Base-by-base conservation (phyloP, 1,284 basidiomycete genomes). In the Cutaneotrichosporon sp. region DNA sequence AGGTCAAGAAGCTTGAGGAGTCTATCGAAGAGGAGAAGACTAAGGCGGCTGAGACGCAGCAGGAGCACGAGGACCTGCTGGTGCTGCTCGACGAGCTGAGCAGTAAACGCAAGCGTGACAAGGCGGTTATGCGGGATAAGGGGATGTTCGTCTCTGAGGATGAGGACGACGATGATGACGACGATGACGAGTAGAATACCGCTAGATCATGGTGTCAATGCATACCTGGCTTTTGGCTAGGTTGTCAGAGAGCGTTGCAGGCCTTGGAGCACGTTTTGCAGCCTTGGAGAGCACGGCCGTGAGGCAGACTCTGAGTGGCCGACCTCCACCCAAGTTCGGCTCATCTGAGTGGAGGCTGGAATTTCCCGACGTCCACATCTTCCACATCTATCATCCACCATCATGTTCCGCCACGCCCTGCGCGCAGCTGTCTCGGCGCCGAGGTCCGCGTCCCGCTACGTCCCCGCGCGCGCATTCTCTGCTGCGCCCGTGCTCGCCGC, bases 1-100 rank as follows among this genome's bases (percentile, higher is more conserved):
- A 44, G 35, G 26, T 63, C 45, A 52, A 44, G 33, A 34, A 32
- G 19, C 42, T 58, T 12, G 59, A 66, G 49, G 52, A 59, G 34
- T 74, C 84, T 41, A 68, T 88, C 5, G 75, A 79, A 42, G 75
- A 72, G 2, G 80, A 84, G 20, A 81, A 85, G 61, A 79, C 78
- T 51, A 86, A 85, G 68, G 79, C 81, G 41, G 82, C 81, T 58
- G 90, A 93, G n/a, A 82, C 84, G 22, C 86, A 89, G 70, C 93
- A 92, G 75, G 92, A 97, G 69, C 90, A 94, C 66, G 92, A 96
- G 70, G 92, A 97, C 72, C 71, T 98, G 50, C 79, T 98, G 2
- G 92, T 98, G 0, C 76, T 97, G 31, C 78, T 98, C 4, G 96
- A 98, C 65, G 96, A 98, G 73, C 77, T 97, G 47, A 88, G 83